Base-by-base conservation (phyloP, 73 alveolate genomes). In the Breviolum minutum region DNA sequence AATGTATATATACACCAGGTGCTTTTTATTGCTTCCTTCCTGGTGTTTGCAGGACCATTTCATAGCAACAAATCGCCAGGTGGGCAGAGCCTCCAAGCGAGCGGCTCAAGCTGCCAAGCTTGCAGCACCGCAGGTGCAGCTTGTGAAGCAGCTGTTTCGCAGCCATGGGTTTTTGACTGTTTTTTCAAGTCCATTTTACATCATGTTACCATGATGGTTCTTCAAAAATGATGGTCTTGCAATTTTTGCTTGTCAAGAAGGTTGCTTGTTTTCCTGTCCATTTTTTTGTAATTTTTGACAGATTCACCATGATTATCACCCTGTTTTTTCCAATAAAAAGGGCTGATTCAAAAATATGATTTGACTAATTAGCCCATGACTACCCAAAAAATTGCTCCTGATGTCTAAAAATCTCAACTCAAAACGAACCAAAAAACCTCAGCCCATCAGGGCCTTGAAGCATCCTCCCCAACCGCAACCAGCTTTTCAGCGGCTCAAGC, bases 101-200 rank as follows among this genome's bases (percentile, higher is more conserved):
- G 94, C 94, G 12, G 94, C 94, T 8, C 69, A 83, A 83, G 92
- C 79, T 6, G 94, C 94, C 10, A 86, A 63, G 80, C 79, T 61
- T 24, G 94, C 94, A 27, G 94, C 94, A n/a, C 94, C 94, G 4
- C 80, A 86, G 94, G 94, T 63, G 14, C 68, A 32, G 64, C 84
- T 79, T 79, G 22, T 13, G 82, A 40, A 40, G 54, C 54, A 40
- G 54, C 54, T 40, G 54, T n/a, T n/a, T n/a, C n/a, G n/a, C n/a
- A 40, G 54, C 54, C 54, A 40, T 40, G 3, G 0, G 54, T 0
- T 40, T 40, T 40, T 40, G 54, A 40, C 54, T 40, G 54, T 0
- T 40, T 0, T 40, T 40, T 40, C 54, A 40, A 40, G 54, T 40
- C 54, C 54, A 40, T 40, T 40, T 40, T 40, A n/a, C n/a, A n/a